Base-by-base conservation (phyloP, 371 early-diverging fungal genomes). In the Actinomortierella wolfii region DNA sequence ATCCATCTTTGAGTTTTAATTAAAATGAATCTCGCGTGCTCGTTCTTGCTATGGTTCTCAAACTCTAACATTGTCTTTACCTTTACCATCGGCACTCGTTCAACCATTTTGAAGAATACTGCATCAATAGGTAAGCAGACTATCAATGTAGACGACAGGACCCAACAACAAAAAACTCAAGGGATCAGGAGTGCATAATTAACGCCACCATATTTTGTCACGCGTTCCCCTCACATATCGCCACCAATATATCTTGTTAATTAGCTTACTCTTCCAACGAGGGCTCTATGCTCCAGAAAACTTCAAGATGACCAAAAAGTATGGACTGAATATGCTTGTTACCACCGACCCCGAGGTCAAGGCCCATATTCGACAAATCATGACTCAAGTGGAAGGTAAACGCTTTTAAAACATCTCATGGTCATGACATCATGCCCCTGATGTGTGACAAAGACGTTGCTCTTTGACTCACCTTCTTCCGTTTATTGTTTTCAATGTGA, bases 211-310 rank as follows among this genome's bases (percentile, higher is more conserved):
- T 49, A 13, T 23, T 20, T 34, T 34, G 11, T 34, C 34, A 34
- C 34, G 52, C 40, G 17, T 50, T 40, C 24, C 46, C 24, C 40
- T 61, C 42, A 17, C 14, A 23, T 21, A 20, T 13, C 26, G 43
- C 40, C 15, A 15, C 14, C 8, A 23, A 58, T 44, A 28, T 21
- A 54, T 13, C 46, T 43, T 23, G 3, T 44, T 24, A 42, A 24
- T 14, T 56, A 92, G 91, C 69, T 93, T 97, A 20, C 82, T 96
- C 21, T 96, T 87, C 67, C 96, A 95, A 68, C 89, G 97, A 25
- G 95, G 92, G 8, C 66, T 97, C 15, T 95, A 95, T 62, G 91
- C 95, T 15, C 79, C 88, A 6, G 94, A 94, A 58, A 92, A 93
- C 63, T 97, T 97, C 69, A 86, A 84, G 47, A 76, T 87, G 67